Percentiles rank a stretch among this genome's conserved stretches.
phyloP scores from a whole-genome alignment of 192 early-diverging fungal genomes.

The Entomortierella chlamydospora region DNA sequence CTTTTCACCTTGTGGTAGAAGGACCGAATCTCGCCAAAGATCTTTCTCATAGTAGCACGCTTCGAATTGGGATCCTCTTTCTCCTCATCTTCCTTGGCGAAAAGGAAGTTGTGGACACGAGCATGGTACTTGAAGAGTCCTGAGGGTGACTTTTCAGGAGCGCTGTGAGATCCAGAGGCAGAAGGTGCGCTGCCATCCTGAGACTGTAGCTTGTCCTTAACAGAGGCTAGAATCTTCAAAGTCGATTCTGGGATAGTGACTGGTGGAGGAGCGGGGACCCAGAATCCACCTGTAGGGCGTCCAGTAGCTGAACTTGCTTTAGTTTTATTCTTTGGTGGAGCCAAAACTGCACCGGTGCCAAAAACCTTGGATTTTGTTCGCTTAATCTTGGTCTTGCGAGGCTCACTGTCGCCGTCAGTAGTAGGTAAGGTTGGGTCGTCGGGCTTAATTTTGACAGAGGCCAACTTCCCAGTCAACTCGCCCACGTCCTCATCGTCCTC shows the following conservation, averaged over 20 bases:
- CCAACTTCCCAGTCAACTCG: conserved; percentile 31
- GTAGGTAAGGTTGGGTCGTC: conserved; percentile 34
- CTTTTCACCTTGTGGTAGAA: conserved; percentile 19
- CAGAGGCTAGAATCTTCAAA: conserved; percentile 5
- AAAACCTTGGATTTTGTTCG: conserved; percentile 27
- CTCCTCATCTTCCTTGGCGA: conserved; percentile 2
- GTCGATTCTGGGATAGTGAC: conserved; percentile 50
- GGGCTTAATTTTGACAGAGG: conserved; percentile 40
- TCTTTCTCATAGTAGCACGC: conserved; percentile 4
- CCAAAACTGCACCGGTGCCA: conserved; percentile 12
- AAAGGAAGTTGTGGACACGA: conserved; percentile 29
- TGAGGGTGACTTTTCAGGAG: conserved; percentile 13
- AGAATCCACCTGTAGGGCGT: conserved; percentile 38
- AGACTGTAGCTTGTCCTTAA: conserved; percentile 17
- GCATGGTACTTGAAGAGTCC: conserved; percentile 33
- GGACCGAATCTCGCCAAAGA: conserved; percentile 6
- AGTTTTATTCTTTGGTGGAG: conserved; percentile 49
- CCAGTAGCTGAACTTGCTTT: conserved; percentile 7
- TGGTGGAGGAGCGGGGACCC: conserved; percentile 30
- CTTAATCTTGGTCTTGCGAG: conserved; percentile 13
- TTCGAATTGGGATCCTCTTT: conserved; percentile 19
- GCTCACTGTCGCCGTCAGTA: neutral
- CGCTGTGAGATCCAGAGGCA: neutral
- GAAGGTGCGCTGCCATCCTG: conserved; percentile 3
- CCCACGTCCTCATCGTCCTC: conserved; percentile 30